Base-by-base conservation (phyloP, 805 yeast species). In the Helenozyma baotianmanensis region DNA sequence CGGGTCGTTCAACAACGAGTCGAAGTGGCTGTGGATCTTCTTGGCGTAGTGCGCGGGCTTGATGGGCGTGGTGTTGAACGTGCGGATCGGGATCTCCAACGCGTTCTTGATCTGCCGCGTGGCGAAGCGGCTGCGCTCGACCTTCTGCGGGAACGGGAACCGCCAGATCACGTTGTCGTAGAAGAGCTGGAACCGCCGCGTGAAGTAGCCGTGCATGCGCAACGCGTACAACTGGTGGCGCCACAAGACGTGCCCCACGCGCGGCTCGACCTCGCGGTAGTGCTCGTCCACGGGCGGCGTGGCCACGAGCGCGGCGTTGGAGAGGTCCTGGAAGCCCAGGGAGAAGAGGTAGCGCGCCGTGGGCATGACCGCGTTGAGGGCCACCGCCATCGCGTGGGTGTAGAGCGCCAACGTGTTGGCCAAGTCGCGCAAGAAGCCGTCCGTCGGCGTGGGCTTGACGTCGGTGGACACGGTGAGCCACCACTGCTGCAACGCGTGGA, bases 201-300 rank as follows among this genome's bases (percentile, higher is more conserved):
- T 38, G 27, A 56, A 48, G 34, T 52, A 56, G 11, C 56, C 45
- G 32, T 39, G 46, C 8, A 55, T 13, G 27, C 62, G 40, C 33
- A 47, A 35, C 6, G 54, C 43, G 31, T 49, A 56, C 29, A 48
- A 51, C 29, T 48, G 50, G 25, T 55, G 58, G 14, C 59, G 39
- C 35, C 45, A 53, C 11, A 56, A 32, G 6, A 34, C 29, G 22
- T 23, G 15, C 4, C 32, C 28, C 11, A 39, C 32, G 38, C 32
- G 36, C 5, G 31, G 26, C 12, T 41, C 27, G 24, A 25, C 30
- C 11, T 38, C 29, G 32, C 32, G 21, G 35, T 21, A 47, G 32
- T 31, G 45, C 32, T 32, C 35, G 32, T 23, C 45, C 10, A 26
- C 33, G 15, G 54, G 45, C n/a, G n/a, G n/a, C n/a, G n/a, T n/a